Evolutionary conservation across 148 eudicot genomes (phyloP).

Genomic region (Amaranthus cruentus): DNA sequence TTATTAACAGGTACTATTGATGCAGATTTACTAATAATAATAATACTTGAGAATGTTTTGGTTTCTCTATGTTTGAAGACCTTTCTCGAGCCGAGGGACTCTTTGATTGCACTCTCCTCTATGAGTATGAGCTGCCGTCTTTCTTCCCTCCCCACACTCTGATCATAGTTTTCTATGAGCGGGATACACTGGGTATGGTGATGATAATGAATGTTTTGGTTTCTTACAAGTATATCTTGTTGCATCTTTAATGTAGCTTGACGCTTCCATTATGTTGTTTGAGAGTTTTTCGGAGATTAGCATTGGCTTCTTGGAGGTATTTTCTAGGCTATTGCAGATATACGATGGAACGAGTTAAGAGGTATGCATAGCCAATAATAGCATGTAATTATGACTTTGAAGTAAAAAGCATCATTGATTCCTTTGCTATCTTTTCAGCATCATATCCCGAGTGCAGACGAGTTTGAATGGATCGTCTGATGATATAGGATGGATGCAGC

Average conservation of each 20-base stretch:
- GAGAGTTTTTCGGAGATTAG: conserved; percentile 42
- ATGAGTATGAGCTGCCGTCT: too few species aligned
- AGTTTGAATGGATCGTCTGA: conserved; percentile 71
- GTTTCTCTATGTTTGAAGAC: not conserved
- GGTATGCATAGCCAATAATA: conserved; percentile 31
- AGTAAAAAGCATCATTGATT: not conserved
- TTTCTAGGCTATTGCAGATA: conserved; percentile 30
- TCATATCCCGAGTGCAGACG: conserved; percentile 48
- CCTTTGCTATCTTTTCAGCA: conserved; percentile 31
- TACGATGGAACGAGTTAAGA: conserved; percentile 31
- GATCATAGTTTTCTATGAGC: too few species aligned
- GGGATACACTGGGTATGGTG: too few species aligned
- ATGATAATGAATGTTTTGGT: not conserved
- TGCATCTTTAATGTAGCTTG: conserved; percentile 44
- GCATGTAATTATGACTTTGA: not conserved
- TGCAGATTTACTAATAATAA: too few species aligned
- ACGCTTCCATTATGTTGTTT: conserved; percentile 49
- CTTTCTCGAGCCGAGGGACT: not conserved
- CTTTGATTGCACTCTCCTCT: not conserved
- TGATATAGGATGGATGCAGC: conserved; percentile 92
- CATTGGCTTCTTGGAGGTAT: conserved; percentile 51
- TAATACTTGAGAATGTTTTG: too few species aligned
- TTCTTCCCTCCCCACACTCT: too few species aligned
- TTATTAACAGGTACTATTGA: conserved; percentile 48
- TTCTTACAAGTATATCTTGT: conserved; percentile 16